Base-by-base conservation (phyloP, 1,139 yeast species). In the Diutina neorugosa region DNA sequence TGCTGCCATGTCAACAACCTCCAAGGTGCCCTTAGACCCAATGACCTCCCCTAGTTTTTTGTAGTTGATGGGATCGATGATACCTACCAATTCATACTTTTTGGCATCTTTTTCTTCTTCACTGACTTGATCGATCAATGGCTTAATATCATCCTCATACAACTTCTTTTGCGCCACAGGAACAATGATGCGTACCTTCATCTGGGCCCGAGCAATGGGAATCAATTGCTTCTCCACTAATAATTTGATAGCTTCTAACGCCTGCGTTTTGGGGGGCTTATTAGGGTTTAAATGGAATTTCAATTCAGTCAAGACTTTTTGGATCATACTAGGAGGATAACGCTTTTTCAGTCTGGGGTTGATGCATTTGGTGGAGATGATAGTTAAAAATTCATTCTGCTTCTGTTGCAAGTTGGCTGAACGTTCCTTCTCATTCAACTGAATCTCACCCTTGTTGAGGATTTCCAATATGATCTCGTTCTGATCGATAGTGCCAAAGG, bases 311-410 rank as follows among this genome's bases (percentile, higher is more conserved):
- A 93, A 73, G 0, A 93, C 90, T 67, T 93, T 94, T 58, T 88
- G 95, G 54, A 93, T 86, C 84, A 94, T 91, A 0, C 95, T 80
- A 12, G 96, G 93, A 0, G 98, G 96, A 62, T 93, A 93, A 61
- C 98, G 82, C 63, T 93, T 88, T 65, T 86, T 87, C 3, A 93
- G 83, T 54, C 77, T 80, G 4, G 98, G 98, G 62, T 94, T 91
- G 54, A 94, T 85, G 63, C 97, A 91, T 65, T 89, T 91, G 14
- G 96, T 84, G 27, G 96, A 86, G 50, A 94, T 84, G 51, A 89
- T 82, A 54, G 82, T 89, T 46, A 93, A 71, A 57, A 90, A 85
- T 63, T 91, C 96, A 58, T 89, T 88, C 58, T 84, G 89, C 55
- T 86, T 78, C 66, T 88, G 94, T 56, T 76, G 79, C 56, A 82